Evolutionary conservation across 352 stramenopile species (phyloP).

Genomic region (Lagenidium sp.): DNA sequence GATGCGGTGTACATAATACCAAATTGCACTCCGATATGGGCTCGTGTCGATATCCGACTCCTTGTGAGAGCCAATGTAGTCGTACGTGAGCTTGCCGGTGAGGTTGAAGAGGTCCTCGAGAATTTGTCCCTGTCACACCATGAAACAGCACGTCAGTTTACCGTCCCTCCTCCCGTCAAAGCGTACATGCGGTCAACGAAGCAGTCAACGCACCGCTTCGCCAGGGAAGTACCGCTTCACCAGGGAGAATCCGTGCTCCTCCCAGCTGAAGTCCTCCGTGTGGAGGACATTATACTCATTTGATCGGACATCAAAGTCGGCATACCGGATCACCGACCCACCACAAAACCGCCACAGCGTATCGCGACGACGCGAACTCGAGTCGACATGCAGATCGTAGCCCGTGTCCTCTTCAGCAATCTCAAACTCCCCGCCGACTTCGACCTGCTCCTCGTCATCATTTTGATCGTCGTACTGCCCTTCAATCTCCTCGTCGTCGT

Average conservation of each 20-base stretch:
- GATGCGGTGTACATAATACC: conserved; percentile 85
- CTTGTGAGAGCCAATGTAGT: conserved; percentile 54
- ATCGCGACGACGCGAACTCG: conserved; percentile 29
- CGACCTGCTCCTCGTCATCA: conserved; percentile 8
- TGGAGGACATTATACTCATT: conserved; percentile 75
- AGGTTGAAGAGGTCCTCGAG: conserved; percentile 83
- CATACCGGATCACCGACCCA: conserved; percentile 67
- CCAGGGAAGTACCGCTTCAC: conserved; percentile 79
- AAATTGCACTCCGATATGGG: conserved; percentile 76
- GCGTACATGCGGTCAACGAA: no score
- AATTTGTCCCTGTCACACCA: conserved; percentile 38
- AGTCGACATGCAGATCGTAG: conserved; percentile 22
- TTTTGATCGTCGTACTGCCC: conserved; percentile 2
- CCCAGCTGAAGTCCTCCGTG: conserved; percentile 86
- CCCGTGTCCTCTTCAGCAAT: conserved; percentile 45
- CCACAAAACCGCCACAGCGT: conserved; percentile 81
- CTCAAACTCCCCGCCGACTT: conserved; percentile 26
- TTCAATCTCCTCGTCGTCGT: conserved; percentile 4
- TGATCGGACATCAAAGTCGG: conserved; percentile 82
- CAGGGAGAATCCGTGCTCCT: conserved; percentile 83
- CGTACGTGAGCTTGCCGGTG: conserved; percentile 79
- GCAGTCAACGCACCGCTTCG: conserved; percentile 34
- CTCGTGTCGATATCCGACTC: conserved; percentile 62
- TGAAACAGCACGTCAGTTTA: background rate
- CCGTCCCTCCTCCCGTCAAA: no score